Percentiles rank a stretch among this genome's conserved stretches.
phyloP scores from a whole-genome alignment of 352 stramenopile species.

The Phytophthora quininea region DNA sequence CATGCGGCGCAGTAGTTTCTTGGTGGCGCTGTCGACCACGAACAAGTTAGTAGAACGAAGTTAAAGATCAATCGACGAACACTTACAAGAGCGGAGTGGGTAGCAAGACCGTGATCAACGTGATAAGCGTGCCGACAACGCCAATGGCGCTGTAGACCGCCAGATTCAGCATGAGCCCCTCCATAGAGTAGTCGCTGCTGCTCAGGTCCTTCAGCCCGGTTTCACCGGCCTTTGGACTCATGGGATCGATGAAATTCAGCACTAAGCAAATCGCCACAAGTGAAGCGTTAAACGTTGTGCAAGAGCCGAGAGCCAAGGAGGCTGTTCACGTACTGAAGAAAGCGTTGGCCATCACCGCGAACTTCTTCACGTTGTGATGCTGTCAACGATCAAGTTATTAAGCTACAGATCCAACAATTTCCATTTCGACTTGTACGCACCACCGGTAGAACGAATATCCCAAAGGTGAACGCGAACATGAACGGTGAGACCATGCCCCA shows the following conservation, averaged over 20 bases:
- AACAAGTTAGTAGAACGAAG: no score
- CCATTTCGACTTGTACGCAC: conserved; percentile 21
- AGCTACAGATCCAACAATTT: neutral
- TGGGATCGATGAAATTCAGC: conserved; percentile 66
- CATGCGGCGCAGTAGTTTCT: conserved; percentile 52
- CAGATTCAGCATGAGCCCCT: conserved; percentile 71
- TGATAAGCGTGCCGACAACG: conserved; percentile 64
- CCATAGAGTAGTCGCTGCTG: conserved; percentile 44
- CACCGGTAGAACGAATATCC: conserved; percentile 62
- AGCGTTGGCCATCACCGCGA: conserved; percentile 70
- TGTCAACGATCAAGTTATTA: conserved; percentile 4
- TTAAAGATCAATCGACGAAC: no score
- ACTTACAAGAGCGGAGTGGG: conserved; percentile 68
- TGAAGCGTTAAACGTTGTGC: neutral
- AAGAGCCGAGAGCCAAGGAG: no score
- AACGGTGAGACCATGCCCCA: conserved; percentile 60
- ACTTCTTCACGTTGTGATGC: conserved; percentile 78
- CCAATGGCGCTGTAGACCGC: conserved; percentile 68
- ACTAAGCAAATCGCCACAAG: conserved; percentile 29
- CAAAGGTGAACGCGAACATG: conserved; percentile 67
- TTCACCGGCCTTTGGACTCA: conserved; percentile 56
- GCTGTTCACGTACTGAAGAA: conserved; percentile 62
- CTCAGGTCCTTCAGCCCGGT: conserved; percentile 52
- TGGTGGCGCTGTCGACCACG: conserved; percentile 45
- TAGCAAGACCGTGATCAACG: conserved; percentile 55